Conservation (phyloP, 805 yeast genomes). For the Ogataea thermomethanolica region DNA sequence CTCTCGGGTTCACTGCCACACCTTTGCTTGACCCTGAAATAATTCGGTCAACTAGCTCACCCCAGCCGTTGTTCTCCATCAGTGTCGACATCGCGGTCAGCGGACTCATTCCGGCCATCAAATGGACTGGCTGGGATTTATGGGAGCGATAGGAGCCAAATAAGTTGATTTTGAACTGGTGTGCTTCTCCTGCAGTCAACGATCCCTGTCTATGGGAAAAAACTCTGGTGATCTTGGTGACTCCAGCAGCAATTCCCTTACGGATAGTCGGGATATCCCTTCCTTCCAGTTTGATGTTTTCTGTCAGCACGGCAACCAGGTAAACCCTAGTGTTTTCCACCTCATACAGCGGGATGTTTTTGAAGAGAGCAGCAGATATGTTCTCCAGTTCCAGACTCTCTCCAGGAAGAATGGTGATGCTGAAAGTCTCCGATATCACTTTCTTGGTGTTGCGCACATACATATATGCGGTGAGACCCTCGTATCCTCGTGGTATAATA, state of each 20-base stretch:
- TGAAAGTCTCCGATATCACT: slow-evolving; percentile 76
- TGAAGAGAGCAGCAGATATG: slow-evolving; percentile 74
- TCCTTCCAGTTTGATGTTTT: slow-evolving; percentile 48
- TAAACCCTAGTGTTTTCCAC: slow-evolving; percentile 60
- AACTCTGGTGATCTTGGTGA: slow-evolving; percentile 75
- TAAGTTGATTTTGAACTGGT: slow-evolving; percentile 66
- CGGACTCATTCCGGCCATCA: slow-evolving; percentile 33
- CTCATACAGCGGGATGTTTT: slow-evolving; percentile 68
- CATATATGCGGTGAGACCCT: slow-evolving; percentile 69
- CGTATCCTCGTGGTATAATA: slow-evolving; percentile 61
- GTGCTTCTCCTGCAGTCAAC: slow-evolving; percentile 57
- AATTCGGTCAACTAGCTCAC: slow-evolving; percentile 75
- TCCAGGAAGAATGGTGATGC: slow-evolving; percentile 58
- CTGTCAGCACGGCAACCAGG: slow-evolving; percentile 72
- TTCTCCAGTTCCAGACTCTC: slow-evolving; percentile 60
- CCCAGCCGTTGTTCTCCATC: slow-evolving; percentile 74
- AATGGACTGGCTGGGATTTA: slow-evolving; percentile 27
- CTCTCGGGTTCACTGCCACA: slow-evolving; percentile 77
- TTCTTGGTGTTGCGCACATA: slow-evolving; percentile 61
- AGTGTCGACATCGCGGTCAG: slow-evolving; percentile 35
- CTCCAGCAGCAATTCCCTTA: slow-evolving; percentile 87
- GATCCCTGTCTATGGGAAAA: slow-evolving; percentile 64
- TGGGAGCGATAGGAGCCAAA: slow-evolving; percentile 63
- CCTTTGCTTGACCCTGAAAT: slow-evolving; percentile 72
- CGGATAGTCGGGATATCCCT: slow-evolving; percentile 42